Conservation (phyloP, 2,329 filamentous ascomycete species). For the Aspergillus sp. region DNA sequence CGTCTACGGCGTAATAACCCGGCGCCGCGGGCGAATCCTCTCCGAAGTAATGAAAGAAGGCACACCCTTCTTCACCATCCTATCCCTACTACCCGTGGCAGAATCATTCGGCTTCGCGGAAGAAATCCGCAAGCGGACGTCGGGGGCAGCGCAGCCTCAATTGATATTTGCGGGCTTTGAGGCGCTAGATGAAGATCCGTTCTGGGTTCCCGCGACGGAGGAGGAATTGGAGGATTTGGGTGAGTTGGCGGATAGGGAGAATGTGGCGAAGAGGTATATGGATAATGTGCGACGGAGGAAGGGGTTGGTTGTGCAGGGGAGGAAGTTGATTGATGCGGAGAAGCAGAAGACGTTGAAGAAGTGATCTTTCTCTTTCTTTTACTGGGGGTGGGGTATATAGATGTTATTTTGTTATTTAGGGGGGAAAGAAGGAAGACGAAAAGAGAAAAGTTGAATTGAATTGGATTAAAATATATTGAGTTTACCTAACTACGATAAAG, state of each 20-base stretch:
- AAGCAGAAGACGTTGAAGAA: slow-evolving; percentile 78
- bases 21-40: slow-evolving; percentile 83
- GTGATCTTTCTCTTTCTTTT: slow-evolving; percentile 2
- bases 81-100: slow-evolving; percentile 82
- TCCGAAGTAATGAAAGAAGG: slow-evolving; percentile 92
- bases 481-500: neutral
- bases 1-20: slow-evolving; percentile 97
- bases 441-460: too few relatives aligned
- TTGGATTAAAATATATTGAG: too few relatives aligned
- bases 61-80: slow-evolving; percentile 93
- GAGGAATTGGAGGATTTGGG: slow-evolving; percentile 96
- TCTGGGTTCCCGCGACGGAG: slow-evolving; percentile 96
- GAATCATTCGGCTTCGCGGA: slow-evolving; percentile 96
- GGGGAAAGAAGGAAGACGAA: too few relatives aligned
- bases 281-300: slow-evolving; percentile 84
- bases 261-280: slow-evolving; percentile 95
- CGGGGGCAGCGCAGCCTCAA: slow-evolving; percentile 87
- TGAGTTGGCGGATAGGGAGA: slow-evolving; percentile 89
- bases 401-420: too few relatives aligned
- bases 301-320: slow-evolving; percentile 79
- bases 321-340: slow-evolving; percentile 78
- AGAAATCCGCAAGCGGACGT: slow-evolving; percentile 93
- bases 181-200: slow-evolving; percentile 90
- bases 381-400: too few relatives aligned
- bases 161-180: slow-evolving; percentile 92